Evolutionary conservation across 306 rosid species (phyloP).

Genomic region (Glycyrrhiza uralensis): DNA sequence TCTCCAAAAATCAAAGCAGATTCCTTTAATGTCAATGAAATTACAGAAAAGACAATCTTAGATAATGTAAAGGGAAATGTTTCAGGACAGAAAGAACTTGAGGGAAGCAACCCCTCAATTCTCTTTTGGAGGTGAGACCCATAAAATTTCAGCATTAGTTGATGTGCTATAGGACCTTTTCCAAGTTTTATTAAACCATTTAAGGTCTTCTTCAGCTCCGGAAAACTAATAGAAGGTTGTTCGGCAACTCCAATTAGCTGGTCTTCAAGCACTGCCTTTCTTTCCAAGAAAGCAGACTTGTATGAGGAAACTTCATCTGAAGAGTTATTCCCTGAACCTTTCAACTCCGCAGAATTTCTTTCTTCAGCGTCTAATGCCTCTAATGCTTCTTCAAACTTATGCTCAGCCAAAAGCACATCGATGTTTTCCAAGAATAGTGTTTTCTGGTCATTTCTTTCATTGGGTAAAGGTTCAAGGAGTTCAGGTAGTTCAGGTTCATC

Average conservation of each 20-base stretch:
- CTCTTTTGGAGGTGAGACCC: slow-evolving; percentile 69
- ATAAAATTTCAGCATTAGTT: slow-evolving; percentile 58
- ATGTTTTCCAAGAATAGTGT: slow-evolving; percentile 60
- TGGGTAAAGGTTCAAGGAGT: slow-evolving; percentile 52
- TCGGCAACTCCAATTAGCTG: slow-evolving; percentile 60
- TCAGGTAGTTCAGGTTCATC: slow-evolving; percentile 44
- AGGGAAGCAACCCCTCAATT: slow-evolving; percentile 72
- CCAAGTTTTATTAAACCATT: slow-evolving; percentile 76
- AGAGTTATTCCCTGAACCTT: slow-evolving; percentile 52
- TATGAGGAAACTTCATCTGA: slow-evolving; percentile 51
- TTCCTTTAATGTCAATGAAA: slow-evolving; percentile 65
- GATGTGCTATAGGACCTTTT: slow-evolving; percentile 85
- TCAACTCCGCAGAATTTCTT: slow-evolving; percentile 58
- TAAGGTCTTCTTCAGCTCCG: slow-evolving; percentile 70
- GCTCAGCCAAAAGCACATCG: slow-evolving; percentile 84
- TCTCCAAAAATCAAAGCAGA: slow-evolving; percentile 88
- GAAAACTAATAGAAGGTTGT: slow-evolving; percentile 59
- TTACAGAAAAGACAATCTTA: slow-evolving; percentile 72
- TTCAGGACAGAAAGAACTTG: slow-evolving; percentile 76
- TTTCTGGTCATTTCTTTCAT: slow-evolving; percentile 42
- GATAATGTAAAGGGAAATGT: slow-evolving; percentile 77
- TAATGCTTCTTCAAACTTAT: slow-evolving; percentile 82
- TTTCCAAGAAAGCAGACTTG: slow-evolving; percentile 56
- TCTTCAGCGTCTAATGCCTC: slow-evolving; percentile 89
- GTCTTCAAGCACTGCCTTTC: slow-evolving; percentile 67